phyloP scores from a whole-genome alignment of 2,329 filamentous ascomycete species.

The Fusarium poae region DNA sequence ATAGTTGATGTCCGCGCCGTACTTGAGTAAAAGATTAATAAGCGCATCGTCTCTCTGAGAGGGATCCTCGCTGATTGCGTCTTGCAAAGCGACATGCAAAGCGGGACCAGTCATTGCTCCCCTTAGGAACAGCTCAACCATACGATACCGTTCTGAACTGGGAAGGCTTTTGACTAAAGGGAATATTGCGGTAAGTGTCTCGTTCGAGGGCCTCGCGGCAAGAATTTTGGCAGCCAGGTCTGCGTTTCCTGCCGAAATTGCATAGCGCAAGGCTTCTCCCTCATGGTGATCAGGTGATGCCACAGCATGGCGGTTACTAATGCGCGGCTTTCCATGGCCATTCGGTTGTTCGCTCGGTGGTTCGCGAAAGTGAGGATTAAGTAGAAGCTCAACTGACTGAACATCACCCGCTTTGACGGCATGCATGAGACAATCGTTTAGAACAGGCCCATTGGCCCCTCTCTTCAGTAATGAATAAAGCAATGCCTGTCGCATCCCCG shows the following conservation, averaged over 20 bases:
- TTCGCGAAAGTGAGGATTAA: constrained; percentile 62
- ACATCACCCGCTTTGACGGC: constrained; percentile 63
- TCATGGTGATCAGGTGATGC: constrained; percentile 67
- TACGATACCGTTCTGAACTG: constrained; percentile 59
- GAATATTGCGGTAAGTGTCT: constrained; percentile 64
- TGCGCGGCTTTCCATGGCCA: constrained; percentile 46
- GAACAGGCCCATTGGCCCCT: constrained; percentile 61
- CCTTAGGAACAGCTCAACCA: constrained; percentile 64
- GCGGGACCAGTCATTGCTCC: constrained; percentile 61
- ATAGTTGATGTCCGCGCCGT: constrained; percentile 68
- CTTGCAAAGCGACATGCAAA: constrained; percentile 64
- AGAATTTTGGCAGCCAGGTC: constrained; percentile 62
- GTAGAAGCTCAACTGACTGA: constrained; percentile 62
- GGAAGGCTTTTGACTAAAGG: constrained; percentile 61
- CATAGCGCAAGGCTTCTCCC: constrained; percentile 64
- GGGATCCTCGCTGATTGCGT: constrained; percentile 64
- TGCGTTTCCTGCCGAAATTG: constrained; percentile 61
- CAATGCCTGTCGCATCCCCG: constrained; percentile 60
- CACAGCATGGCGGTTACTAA: constrained; percentile 60
- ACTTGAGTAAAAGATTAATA: constrained; percentile 64
- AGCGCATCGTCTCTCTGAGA: constrained; percentile 64
- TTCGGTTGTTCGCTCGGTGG: constrained; percentile 34
- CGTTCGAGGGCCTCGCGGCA: constrained; percentile 59
- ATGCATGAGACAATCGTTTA: constrained; percentile 65
- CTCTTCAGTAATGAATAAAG: constrained; percentile 63